These are phyloP conservation scores for Ganoderma sinense DNA, from an alignment of 1,284 basidiomycete genomes.

Conservation along the genomic window DNA sequence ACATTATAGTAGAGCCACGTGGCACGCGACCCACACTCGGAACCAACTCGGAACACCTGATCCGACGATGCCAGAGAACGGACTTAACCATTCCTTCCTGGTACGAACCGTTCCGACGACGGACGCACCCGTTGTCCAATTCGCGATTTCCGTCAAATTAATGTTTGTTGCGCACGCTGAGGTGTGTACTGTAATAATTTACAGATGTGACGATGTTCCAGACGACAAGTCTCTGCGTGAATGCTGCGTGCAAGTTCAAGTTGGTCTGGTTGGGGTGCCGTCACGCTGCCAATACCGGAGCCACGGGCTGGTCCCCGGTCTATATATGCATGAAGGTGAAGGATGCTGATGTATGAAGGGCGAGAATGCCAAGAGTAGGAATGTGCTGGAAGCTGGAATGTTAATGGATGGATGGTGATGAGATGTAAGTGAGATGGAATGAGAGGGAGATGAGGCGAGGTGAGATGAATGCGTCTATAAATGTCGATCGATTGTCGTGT, in stretches of 20 bases:
- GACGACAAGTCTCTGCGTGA: slow-evolving; percentile 4
- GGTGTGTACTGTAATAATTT: slow-evolving; percentile 26
- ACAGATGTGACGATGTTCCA: slow-evolving; percentile 20
- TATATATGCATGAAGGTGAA: background rate
- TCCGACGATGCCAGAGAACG: too few relatives aligned
- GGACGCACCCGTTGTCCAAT: background rate
- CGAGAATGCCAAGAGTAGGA: background rate
- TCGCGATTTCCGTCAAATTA: background rate
- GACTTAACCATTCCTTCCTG: too few relatives aligned
- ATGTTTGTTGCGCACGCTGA: background rate
- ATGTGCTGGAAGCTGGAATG: background rate
- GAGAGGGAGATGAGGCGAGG: background rate
- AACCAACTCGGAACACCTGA: too few relatives aligned
- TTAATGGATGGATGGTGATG: background rate
- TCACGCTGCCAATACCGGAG: background rate
- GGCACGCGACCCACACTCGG: too few relatives aligned
- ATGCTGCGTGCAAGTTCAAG: background rate
- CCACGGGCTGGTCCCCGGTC: background rate
- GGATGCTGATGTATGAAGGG: background rate
- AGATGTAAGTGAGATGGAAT: background rate
- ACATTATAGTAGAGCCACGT: too few relatives aligned
- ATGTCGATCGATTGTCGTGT: background rate
- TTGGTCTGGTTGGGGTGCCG: background rate
- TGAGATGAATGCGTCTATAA: slow-evolving; percentile 8
- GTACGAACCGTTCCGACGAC: background rate